Evolutionary conservation across 2,329 filamentous ascomycete genomes (phyloP).

Genomic region (Exophiala oligosperma): DNA sequence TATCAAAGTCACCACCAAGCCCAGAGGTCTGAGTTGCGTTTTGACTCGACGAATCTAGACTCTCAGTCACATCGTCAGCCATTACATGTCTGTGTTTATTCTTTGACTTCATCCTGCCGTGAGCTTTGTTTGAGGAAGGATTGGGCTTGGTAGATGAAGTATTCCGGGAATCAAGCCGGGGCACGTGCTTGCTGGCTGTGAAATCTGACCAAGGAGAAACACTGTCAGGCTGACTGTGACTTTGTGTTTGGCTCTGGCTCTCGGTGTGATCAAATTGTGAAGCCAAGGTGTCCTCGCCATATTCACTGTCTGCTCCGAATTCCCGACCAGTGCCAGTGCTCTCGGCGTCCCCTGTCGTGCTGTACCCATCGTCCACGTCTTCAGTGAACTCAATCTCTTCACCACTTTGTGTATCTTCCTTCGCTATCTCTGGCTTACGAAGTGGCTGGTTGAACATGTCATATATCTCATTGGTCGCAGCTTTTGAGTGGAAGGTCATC

Average conservation of each 20-base stretch:
- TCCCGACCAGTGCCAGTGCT: constrained; percentile 77
- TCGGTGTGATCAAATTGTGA: constrained; percentile 38
- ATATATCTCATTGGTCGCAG: constrained; percentile 96
- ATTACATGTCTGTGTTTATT: constrained; percentile 13
- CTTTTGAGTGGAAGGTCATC: constrained; percentile 94
- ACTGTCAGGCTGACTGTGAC: constrained; percentile 23
- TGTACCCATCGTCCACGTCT: constrained; percentile 65
- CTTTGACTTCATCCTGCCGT: constrained; percentile 22
- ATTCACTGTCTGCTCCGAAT: constrained; percentile 63
- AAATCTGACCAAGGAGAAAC: constrained; percentile 83
- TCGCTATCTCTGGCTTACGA: constrained; percentile 46
- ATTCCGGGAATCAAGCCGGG: constrained; percentile 34
- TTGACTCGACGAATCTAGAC: constrained; percentile 31
- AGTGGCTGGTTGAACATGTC: constrained; percentile 92
- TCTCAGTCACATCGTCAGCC: constrained; percentile 23
- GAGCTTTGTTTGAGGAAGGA: constrained; percentile 35
- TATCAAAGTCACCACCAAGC: constrained; percentile 25
- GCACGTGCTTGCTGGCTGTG: constrained; percentile 69
- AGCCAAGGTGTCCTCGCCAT: constrained; percentile 54
- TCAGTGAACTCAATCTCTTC: constrained; percentile 64
- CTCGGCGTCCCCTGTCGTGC: constrained; percentile 72
- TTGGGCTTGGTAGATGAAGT: constrained; percentile 10
- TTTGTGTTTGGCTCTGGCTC: constrained; percentile 47
- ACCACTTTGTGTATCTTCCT: constrained; percentile 58
- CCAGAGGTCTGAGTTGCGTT: constrained; percentile 31